Evolutionary conservation across 768 basidiomycete genomes (phyloP), one percentile per base, ranked within the genome.

Genomic region (Russula vinacea): DNA sequence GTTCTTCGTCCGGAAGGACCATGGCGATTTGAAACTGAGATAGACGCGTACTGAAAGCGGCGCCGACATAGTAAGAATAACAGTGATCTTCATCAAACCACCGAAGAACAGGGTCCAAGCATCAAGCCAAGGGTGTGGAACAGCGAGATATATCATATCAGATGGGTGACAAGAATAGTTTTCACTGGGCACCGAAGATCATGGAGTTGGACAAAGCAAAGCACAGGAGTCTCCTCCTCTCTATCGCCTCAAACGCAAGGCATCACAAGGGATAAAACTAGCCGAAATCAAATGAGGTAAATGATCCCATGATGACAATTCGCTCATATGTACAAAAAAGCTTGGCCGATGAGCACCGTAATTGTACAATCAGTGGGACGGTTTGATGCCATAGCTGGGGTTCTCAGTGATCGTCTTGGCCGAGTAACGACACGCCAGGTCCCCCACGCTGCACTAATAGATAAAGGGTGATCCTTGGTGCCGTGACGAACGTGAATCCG

Each of bases 241-340:
- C 35, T 5, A 52, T 14, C 24, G 7, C 39, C 45, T 47, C 22
- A 29, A 45, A 33, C 10, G 22, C n/a, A n/a, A 33, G 16, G 37
- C 29, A 29, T 63, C 40, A 22, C 14, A n/a, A 5, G 13, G 32
- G 14, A 24, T 3, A 52, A 24, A 35, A 7, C 17, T 11, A 26
- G 11, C 26, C 29, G 42, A 33, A 19, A 24, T 24, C 13, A 44
- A 42, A 52, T 5, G 29, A 29, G 10, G 11, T 24, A 44, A 29
- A 53, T 32, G 58, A 22, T 32, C 14, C 19, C 35, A 62, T 54
- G 37, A 54, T 44, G n/a, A 62, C 35, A 29, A 39, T 35, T 14
- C 5, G 39, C 32, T 32, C 55, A 29, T 14, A 47, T 54, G 33
- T 47, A 22, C 13, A 32, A 17, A 52, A 17, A 45, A 45, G 2